Conservation (phyloP, 164 flowering plant genomes). For the Echeveria elegans region DNA sequence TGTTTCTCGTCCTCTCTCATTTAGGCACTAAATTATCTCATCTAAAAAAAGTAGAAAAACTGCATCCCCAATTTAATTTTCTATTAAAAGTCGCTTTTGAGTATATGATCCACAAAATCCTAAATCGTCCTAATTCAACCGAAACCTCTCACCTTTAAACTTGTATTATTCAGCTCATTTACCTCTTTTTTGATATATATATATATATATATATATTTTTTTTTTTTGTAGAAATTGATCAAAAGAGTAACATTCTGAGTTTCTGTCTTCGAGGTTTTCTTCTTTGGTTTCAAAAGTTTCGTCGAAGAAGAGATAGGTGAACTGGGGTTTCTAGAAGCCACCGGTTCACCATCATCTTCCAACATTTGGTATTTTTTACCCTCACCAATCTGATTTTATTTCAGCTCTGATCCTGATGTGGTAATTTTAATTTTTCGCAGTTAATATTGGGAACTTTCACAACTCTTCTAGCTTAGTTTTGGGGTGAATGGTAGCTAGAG, state of each 20-base stretch:
- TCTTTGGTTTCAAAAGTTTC: too few species aligned
- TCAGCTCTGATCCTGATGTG: not conserved
- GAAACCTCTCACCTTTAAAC: not conserved
- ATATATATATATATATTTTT: not conserved
- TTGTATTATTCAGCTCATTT: not conserved
- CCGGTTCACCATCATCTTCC: conserved; percentile 5
- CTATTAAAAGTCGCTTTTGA: not conserved
- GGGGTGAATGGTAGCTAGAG: not conserved
- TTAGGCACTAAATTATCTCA: too few species aligned
- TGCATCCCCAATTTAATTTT: not conserved
- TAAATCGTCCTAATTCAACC: not conserved
- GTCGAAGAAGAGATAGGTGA: not conserved
- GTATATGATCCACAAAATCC: not conserved
- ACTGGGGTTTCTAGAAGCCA: not conserved
- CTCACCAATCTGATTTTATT: not conserved
- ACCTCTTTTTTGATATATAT: not conserved
- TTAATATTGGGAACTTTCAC: not conserved
- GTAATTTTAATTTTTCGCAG: too few species aligned
- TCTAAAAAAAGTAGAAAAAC: not conserved
- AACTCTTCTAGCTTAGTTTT: not conserved
- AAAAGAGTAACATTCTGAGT: not conserved
- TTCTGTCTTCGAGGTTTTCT: not conserved
- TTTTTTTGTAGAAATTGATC: not conserved
- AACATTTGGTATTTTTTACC: not conserved
- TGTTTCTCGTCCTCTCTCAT: not conserved